A percentile compares a stretch with the other conserved stretches of the same genome.
Conservation (phyloP, 352 stramenopile species). For the Phytophthora syringae region DNA sequence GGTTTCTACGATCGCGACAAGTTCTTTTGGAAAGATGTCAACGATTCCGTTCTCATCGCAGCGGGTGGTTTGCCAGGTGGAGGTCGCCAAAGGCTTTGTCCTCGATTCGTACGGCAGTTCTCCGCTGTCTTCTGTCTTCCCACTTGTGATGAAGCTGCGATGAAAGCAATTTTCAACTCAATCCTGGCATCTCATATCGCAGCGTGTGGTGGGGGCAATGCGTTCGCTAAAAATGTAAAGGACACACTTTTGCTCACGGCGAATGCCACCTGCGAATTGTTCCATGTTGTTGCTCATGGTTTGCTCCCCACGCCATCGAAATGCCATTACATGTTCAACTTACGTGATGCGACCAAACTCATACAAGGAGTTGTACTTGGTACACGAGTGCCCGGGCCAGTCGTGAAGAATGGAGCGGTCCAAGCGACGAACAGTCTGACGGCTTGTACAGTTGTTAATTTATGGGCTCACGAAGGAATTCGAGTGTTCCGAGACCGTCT, state of each 20-base stretch:
- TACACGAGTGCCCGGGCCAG: conserved; percentile 33
- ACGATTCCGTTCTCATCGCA: conserved; percentile 68
- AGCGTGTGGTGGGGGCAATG: conserved; percentile 9
- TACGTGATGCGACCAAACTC: conserved; percentile 81
- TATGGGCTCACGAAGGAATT: conserved; percentile 93
- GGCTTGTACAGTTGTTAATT: conserved; percentile 55
- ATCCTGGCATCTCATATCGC: conserved; percentile 78
- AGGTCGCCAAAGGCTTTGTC: conserved; percentile 59
- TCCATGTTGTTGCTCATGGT: conserved; percentile 51
- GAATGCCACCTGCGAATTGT: conserved; percentile 69
- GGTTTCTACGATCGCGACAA: conserved; percentile 86
- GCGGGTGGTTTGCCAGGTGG: conserved; percentile 67
- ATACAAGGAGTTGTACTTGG: conserved; percentile 84
- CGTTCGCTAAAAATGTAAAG: conserved; percentile 54
- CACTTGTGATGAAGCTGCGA: conserved; percentile 69
- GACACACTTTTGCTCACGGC: conserved; percentile 62
- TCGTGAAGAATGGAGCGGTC: neutral
- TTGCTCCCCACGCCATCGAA: conserved; percentile 83
- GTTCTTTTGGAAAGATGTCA: conserved; percentile 86
- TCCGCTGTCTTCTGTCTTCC: conserved; percentile 72
- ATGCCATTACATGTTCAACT: conserved; percentile 86
- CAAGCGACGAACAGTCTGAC: conserved; percentile 17
- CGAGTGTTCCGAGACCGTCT: conserved; percentile 94
- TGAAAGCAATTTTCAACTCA: conserved; percentile 90
- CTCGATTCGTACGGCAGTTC: conserved; percentile 78